Base-by-base conservation (phyloP, 2,329 filamentous ascomycete species). In the Alternaria brassicae region DNA sequence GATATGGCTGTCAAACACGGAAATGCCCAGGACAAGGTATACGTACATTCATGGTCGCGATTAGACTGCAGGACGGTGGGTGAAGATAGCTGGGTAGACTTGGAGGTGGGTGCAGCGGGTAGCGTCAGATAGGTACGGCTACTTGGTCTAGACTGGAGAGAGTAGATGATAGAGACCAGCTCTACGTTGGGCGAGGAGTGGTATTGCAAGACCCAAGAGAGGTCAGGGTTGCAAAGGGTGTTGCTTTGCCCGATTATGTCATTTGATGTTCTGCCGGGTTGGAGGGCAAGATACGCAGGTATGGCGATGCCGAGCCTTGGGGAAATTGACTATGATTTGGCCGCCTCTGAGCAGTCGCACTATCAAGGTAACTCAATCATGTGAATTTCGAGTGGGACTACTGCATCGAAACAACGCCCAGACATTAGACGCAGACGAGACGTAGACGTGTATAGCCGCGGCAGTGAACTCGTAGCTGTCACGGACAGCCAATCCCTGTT, bases 41-140 rank as follows among this genome's bases (percentile, higher is more conserved):
- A 45, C 59, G 25, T 37, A 62, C 59, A 92, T 97, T 66, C 57
- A 61, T 53, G 71, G n/a, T 66, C 64, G 58, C 58, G 58, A 58
- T 68, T 62, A 59, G 63, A 49, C 30, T 50, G 44, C 28, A 50
- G 34, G 34, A 45, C 42, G 28, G 39, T 28, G 9, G 48, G 42
- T 15, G 44, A 37, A 36, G 37, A 41, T 28, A 21, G 10, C 32
- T 47, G 39, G 28, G 50, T 39, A 37, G 40, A 56, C 40, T 42
- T n/a, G 34, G 52, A 41, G 36, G 56, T 56, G 49, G 53, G 55
- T 37, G 48, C 44, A 51, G 48, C 56, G 56, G 58, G 52, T 55
- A 53, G 36, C 36, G 52, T 34, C 42, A 42, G 25, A 28, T 39
- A 42, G 25, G 19, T 39, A 32, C 44, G 37, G 17, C 44, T 45